Evolutionary conservation across 257 asterid genomes (phyloP), one percentile per base, ranked within the genome.

Genomic region (Solanum medicagineum): DNA sequence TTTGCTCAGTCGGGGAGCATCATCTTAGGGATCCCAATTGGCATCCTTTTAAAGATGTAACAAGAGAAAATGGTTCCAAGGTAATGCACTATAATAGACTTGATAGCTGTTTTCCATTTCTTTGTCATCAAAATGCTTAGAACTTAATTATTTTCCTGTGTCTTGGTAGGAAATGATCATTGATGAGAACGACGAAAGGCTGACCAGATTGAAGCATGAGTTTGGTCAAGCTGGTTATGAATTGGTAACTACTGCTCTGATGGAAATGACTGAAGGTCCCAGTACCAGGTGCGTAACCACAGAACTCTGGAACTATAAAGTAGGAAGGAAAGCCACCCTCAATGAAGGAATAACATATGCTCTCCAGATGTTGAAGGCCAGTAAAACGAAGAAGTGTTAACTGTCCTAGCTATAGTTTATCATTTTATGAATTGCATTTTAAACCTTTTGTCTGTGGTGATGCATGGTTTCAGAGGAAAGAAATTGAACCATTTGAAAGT

Each of bases 271-370:
- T 74, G 75, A 86, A 82, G 81, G 80, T 8, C 77, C 90, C 29
- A 60, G 85, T 29, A 80, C 87, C 26, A 79, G 87, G 82, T 70
- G 74, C 60, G n/a, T 24, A 15, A 59, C 81, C 22, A 36, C 77
- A 12, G 90, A 81, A 71, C 29, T 89, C 47, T 87, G 91, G 91
- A 83, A 89, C 24, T 69, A 42, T 11, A 32, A 80, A 11, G 44
- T 60, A 22, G 51, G 65, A 8, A 83, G 79, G 66, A 87, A 26
- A 84, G 89, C 91, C 4, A 60, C 80, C 7, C 66, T 89, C 45
- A 80, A 47, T 29, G 89, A 89, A 74, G 91, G 88, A 1, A 83
- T 55, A 62, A 24, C 81, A 11, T 45, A 40, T n/a, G 10, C 82
- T 60, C 1, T 87, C 3, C 68, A 45, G 70, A 80, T 10, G 70